Evolutionary conservation across 2,329 filamentous ascomycete genomes (phyloP), one percentile per base, ranked within the genome.

Genomic region (Microdochium bolleyi): DNA sequence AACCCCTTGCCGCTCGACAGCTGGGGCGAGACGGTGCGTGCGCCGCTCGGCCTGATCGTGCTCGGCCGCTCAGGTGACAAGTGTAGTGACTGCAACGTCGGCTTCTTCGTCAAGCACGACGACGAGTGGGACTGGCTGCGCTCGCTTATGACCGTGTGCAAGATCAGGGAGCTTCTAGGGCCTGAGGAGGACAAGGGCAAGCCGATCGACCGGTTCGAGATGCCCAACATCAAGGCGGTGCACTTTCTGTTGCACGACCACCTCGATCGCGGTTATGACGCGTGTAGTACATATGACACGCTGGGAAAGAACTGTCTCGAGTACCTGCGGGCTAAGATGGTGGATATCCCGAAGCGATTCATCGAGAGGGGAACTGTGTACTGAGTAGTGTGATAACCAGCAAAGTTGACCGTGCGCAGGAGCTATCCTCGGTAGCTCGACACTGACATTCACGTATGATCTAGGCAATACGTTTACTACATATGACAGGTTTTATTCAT

Each of bases 231-330:
- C n/a, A 38, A 38, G 48, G 34, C 63, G 9, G 66, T 68, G 34
- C 67, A 69, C 51, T 69, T 69, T 54, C 57, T 75, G 41, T 58
- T 77, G 22, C 67, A 75, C 52, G 74, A 76, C 56, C 73, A 75
- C 56, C 61, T 76, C 8, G 72, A 75, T 51, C 63, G 72, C 0
- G 72, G 72, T 0, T 73, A 71, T 58, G 68, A 72, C 51, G 68
- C 70, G 3, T 72, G 69, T 34, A 66, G 64, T 49, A 67, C 67
- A 1, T 73, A 75, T 48, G 74, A 77, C 58, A 71, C 69, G 1
- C 58, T 77, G 14, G 74, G 73, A 0, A 77, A 77, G 66, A 73
- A 73, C 22, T 63, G 68, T 38, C 67, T 63, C 14, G 73, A 77
- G 64, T 76, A 74, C 56, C 49, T 77, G 51, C 60, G 73, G 49